A percentile compares a stretch with the other conserved stretches of the same genome.
These are phyloP conservation scores for Chiua virens DNA, from an alignment of 768 basidiomycete species.

Conservation along the genomic window DNA sequence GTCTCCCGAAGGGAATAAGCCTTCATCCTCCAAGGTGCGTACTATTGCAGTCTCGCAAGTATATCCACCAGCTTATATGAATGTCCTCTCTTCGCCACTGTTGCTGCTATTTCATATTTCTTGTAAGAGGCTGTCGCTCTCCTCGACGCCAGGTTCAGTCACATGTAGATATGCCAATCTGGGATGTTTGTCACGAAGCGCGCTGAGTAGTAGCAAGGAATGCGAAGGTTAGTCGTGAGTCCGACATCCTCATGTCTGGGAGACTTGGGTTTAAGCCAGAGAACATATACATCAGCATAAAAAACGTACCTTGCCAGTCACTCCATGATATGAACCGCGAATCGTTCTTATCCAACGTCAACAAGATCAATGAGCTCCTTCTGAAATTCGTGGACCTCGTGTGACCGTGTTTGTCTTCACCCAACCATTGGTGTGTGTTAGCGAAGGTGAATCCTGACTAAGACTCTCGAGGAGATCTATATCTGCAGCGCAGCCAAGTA, in stretches of 20 bases:
- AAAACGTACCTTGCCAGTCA: constrained; percentile 34
- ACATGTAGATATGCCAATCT: constrained; percentile 45
- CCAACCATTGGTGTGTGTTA: no score
- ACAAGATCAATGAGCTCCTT: constrained; percentile 53
- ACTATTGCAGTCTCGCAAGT: constrained; percentile 37
- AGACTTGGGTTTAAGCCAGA: not conserved
- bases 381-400: no score
- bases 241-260: constrained; percentile 51
- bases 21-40: constrained; percentile 2
- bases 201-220: constrained; percentile 30
- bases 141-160: constrained; percentile 30
- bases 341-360: constrained; percentile 42
- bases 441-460: constrained; percentile 28
- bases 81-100: constrained; percentile 8
- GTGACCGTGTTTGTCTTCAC: no score
- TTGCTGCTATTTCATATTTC: constrained; percentile 20
- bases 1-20: constrained; percentile 27
- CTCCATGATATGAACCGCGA: constrained; percentile 59
- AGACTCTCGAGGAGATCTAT: constrained; percentile 32
- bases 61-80: constrained; percentile 47
- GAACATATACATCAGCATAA: not conserved
- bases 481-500: constrained; percentile 51
- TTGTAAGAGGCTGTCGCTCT: constrained; percentile 29
- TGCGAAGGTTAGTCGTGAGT: constrained; percentile 48
- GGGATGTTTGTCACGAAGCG: constrained; percentile 30